Evolutionary conservation across 345 rosid genomes (phyloP).

Genomic region (Moricandia arvensis): DNA sequence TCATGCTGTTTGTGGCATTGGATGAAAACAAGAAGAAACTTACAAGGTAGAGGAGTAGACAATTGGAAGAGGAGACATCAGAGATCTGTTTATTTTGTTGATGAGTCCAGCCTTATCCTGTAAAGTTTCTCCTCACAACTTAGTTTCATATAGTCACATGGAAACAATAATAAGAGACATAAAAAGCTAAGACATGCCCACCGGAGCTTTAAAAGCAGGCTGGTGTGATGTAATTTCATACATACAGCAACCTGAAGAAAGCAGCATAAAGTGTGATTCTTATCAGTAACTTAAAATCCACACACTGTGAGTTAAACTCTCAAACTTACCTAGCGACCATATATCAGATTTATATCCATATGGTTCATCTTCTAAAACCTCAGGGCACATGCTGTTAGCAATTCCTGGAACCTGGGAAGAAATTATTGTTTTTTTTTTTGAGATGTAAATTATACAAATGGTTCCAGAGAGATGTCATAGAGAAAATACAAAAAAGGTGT

Average conservation of each 20-base stretch:
- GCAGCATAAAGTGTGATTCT: slow-evolving; percentile 24
- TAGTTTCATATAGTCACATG: slow-evolving; percentile 2
- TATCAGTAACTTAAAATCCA: background rate
- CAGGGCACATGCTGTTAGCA: slow-evolving; percentile 95
- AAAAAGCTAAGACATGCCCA: slow-evolving; percentile 42
- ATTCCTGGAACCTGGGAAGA: slow-evolving; percentile 76
- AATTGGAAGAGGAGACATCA: slow-evolving; percentile 91
- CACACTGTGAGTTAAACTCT: slow-evolving; percentile 12
- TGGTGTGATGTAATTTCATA: slow-evolving; percentile 97
- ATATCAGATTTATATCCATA: slow-evolving; percentile 96
- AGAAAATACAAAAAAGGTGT: background rate
- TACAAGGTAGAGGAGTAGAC: slow-evolving; percentile 82
- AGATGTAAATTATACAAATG: background rate
- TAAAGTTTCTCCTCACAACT: background rate
- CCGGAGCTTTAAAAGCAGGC: slow-evolving; percentile 90
- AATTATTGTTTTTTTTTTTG: slow-evolving; percentile 1
- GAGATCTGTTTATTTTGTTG: slow-evolving; percentile 86
- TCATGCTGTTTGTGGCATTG: slow-evolving; percentile 5
- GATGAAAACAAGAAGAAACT: slow-evolving; percentile 35
- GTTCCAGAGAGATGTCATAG: slow-evolving; percentile 1
- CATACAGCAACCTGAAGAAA: slow-evolving; percentile 86
- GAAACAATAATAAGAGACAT: background rate
- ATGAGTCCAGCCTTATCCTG: slow-evolving; percentile 89
- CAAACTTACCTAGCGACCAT: slow-evolving; percentile 89
- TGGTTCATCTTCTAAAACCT: slow-evolving; percentile 83